A percentile compares a stretch with the other conserved stretches of the same genome.
These are phyloP conservation scores for Furcasterigmium furcatum DNA, from an alignment of 2,329 filamentous ascomycete species.

Conservation along the genomic window DNA sequence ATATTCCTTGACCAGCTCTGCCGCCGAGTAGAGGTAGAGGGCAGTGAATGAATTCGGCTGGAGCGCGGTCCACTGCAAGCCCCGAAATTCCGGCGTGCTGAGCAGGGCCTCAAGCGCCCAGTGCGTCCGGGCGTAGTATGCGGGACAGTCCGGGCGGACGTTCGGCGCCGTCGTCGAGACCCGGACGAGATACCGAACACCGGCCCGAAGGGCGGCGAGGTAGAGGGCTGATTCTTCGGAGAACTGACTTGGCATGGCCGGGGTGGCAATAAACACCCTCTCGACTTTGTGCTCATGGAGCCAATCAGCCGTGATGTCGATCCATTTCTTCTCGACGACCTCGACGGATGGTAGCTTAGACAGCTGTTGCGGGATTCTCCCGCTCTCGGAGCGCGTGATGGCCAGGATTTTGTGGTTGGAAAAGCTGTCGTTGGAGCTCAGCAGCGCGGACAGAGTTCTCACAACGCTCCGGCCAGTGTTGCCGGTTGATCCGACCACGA, in stretches of 20 bases:
- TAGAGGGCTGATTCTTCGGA: conserved; percentile 34
- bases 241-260: conserved; percentile 31
- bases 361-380: conserved; percentile 19
- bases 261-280: conserved; percentile 34
- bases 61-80: conserved; percentile 33
- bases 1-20: conserved; percentile 26
- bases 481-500: conserved; percentile 32
- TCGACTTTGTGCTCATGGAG: conserved; percentile 28
- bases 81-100: conserved; percentile 26
- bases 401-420: conserved; percentile 11
- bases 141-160: conserved; percentile 25
- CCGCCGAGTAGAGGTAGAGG: conserved; percentile 16
- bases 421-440: not conserved
- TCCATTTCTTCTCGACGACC: conserved; percentile 29
- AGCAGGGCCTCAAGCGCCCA: conserved; percentile 37
- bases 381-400: conserved; percentile 11
- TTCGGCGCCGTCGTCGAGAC: conserved; percentile 34
- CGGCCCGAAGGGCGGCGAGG: conserved; percentile 25
- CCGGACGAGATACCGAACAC: conserved; percentile 36
- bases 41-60: conserved; percentile 24
- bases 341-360: conserved; percentile 27
- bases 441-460: conserved; percentile 16
- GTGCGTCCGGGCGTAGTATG: conserved; percentile 32
- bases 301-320: conserved; percentile 32
- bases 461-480: conserved; percentile 28